Percentiles rank a stretch among this genome's conserved stretches.
phyloP scores from a whole-genome alignment of 2,329 filamentous ascomycete genomes.

The Paecilomyces formosus region DNA sequence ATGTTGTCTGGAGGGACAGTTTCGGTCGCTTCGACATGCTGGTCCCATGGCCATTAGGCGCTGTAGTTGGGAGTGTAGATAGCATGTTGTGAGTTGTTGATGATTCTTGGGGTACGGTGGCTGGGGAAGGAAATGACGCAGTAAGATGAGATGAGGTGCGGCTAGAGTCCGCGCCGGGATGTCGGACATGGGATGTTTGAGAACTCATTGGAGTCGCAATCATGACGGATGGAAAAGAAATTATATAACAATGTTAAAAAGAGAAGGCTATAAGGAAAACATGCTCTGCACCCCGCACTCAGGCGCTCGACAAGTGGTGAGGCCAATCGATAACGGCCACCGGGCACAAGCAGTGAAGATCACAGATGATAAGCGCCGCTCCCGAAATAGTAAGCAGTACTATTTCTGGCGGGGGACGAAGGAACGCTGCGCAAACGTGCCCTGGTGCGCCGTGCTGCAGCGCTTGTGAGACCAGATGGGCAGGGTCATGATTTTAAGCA shows the following conservation, averaged over 20 bases:
- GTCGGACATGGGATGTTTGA: constrained; percentile 9
- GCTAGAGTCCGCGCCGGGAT: constrained; percentile 3
- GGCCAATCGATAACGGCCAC: background rate
- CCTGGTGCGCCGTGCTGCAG: background rate
- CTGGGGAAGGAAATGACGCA: constrained; percentile 6
- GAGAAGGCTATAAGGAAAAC: background rate
- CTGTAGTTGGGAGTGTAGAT: constrained; percentile 5
- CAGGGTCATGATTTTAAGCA: background rate
- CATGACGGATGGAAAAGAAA: constrained; percentile 11
- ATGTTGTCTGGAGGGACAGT: constrained; percentile 53
- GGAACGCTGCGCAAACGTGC: background rate
- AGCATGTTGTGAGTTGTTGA: constrained; percentile 5
- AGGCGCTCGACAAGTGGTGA: background rate
- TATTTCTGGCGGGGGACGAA: background rate
- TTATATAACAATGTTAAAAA: background rate
- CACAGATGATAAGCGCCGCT: background rate
- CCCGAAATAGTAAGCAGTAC: background rate
- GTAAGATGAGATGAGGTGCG: constrained; percentile 7
- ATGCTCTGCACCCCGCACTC: background rate
- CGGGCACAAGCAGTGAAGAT: background rate
- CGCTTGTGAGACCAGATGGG: background rate
- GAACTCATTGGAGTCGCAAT: constrained; percentile 15
- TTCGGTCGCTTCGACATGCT: constrained; percentile 42
- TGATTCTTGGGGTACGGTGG: constrained; percentile 8
- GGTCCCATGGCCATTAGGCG: constrained; percentile 7